Evolutionary conservation across 805 yeast genomes (phyloP), one percentile per base, ranked within the genome.

Genomic region (Tetrapisispora pingtungensis): DNA sequence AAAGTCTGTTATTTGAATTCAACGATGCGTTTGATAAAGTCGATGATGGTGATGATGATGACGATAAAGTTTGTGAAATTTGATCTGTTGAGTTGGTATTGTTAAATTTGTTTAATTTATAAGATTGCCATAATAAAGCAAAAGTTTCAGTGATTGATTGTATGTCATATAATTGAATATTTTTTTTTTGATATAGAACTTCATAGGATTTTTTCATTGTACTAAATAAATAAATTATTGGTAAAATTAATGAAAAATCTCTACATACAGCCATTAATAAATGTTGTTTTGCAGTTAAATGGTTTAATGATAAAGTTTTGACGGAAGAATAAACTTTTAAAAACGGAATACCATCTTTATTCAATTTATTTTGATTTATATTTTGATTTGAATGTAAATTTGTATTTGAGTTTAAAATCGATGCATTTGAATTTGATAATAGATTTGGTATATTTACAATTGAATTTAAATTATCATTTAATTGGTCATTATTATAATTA

Each of bases 231-330:
- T 85, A 83, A 10, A 75, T 57, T 10, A 79, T 56, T n/a, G 84
- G 75, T 1, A 87, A 85, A 7, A 81, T 62, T 5, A 88, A 67
- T 2, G 94, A 84, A 26, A 85, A 67, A 53, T 86, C 93, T 40
- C 95, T 70, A 51, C 90, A 81, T n/a, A 80, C 63, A 0, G 93
- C 88, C 48, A 86, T 70, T 4, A 82, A 72, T 47, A 84, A 72
- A 58, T 85, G 93, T 54, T 85, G 88, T 49, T 78, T 72, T 1
- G 93, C 84, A 47, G 81, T 81, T 49, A 86, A 66, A 50, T 85
- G 77, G 50, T 77, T 78, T 46, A 86, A 68, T 0, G 94, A 90
- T 19, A 84, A 61, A 27, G 72, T 68, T 57, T 84, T 83, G 39
- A 78, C 56, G 10, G 64, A 58, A 27, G 50, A 46, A 27, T 59